phyloP scores from a whole-genome alignment of 2,329 filamentous ascomycete genomes.

The Zymoseptoria tritici region DNA sequence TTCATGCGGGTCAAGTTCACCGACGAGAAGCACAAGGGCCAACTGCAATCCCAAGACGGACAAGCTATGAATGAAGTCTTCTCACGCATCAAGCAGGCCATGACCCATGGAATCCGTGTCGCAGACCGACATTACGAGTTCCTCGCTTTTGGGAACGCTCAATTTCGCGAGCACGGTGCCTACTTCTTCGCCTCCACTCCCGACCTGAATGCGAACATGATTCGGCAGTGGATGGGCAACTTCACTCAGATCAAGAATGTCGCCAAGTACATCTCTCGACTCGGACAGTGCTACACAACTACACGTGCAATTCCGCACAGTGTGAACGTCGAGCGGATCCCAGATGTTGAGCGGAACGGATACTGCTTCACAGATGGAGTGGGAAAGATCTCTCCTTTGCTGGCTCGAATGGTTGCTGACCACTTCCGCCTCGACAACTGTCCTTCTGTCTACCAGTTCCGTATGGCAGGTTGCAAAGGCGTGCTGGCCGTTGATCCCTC shows the following conservation, averaged over 20 bases:
- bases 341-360: conserved; percentile 62
- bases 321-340: conserved; percentile 51
- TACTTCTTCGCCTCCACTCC: conserved; percentile 80
- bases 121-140: conserved; percentile 81
- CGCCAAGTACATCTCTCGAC: conserved; percentile 81
- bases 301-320: conserved; percentile 65
- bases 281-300: conserved; percentile 94
- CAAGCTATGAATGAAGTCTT: conserved; percentile 49
- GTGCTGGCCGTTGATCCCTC: conserved; percentile 66
- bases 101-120: conserved; percentile 72
- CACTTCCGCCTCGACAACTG: conserved; percentile 58
- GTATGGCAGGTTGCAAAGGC: conserved; percentile 87
- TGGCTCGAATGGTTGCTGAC: conserved; percentile 65
- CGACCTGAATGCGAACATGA: conserved; percentile 62
- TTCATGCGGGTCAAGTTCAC: conserved; percentile 87
- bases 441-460: conserved; percentile 85
- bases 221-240: conserved; percentile 78
- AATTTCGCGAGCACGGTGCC: conserved; percentile 82
- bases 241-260: conserved; percentile 74
- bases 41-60: conserved; percentile 25
- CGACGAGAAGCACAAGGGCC: conserved; percentile 59
- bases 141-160: conserved; percentile 89
- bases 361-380: conserved; percentile 86
- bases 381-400: conserved; percentile 75
- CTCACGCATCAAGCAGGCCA: conserved; percentile 60